Evolutionary conservation across 75 land plant species (phyloP), one percentile per base, ranked within the genome.

Genomic region (Cunninghamia lanceolata): DNA sequence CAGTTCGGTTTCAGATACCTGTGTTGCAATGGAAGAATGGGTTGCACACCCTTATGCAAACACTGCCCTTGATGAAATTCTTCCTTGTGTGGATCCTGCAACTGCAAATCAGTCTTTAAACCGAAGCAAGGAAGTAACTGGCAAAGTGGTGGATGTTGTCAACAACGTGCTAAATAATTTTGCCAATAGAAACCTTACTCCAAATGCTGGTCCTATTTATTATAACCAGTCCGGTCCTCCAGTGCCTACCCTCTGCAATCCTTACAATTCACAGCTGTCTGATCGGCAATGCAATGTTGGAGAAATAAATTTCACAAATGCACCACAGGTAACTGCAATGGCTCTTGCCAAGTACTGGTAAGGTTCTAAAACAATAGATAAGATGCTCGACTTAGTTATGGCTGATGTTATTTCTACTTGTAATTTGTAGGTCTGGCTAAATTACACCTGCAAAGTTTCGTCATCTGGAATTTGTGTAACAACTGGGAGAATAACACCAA

Each of bases 11-110:
- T 89, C 84, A 84, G 98, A 96, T 81, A 91, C 97, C 1, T 96
- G 98, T 82, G 93, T 96, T 53, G 91, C 98, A 30, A 95, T 96
- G 97, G 92, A 92, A 39, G 92, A 96, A 42, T 96, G 98, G 98
- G 93, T 94, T 8, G 79, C 81, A 42, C 82, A 94, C 73, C 98
- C 98, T 0, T 84, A 53, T 74, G 93, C 88, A 15, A 87, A 90
- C 13, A 93, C 98, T 11, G 91, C 91, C 30, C 80, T 96, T 50
- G 94, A 94, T 53, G 93, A 91, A 17, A 91, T 96, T 81, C 90
- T 96, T 30, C 98, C 98, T 5, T 95, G 97, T 45, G 92, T 94
- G 3, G 95, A 95, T 84, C 82, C 82, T 17, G 89, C 89, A 39
- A 95, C 97, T 8, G 93, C 97, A 17, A 85, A 93, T 85, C 82